Conservation (phyloP, 495 filamentous ascomycete genomes). For the Hamigera avellanea region DNA sequence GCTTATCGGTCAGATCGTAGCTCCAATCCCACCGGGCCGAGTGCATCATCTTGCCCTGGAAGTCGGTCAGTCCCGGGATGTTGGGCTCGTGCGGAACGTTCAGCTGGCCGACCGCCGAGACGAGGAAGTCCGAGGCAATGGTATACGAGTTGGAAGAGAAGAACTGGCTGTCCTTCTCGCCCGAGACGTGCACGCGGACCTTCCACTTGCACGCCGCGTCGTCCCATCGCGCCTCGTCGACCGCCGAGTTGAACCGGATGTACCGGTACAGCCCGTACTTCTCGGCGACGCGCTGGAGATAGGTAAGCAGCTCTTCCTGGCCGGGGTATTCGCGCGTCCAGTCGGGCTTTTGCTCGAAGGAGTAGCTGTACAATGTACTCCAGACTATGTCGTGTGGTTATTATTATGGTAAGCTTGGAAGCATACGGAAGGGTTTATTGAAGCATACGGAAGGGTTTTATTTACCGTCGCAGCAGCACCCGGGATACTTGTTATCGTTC, state of each 20-base stretch:
- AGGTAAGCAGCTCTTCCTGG: slow-evolving; percentile 48
- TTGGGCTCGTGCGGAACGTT: slow-evolving; percentile 47
- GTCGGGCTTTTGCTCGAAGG: slow-evolving; percentile 52
- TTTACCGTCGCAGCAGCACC: slow-evolving; percentile 41
- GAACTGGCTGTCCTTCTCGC: slow-evolving; percentile 37
- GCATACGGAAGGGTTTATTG: too few species aligned
- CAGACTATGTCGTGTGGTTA: slow-evolving; percentile 17
- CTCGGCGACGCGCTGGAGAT: slow-evolving; percentile 45
- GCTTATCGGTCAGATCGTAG: slow-evolving; percentile 36
- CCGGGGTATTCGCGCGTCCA: slow-evolving; percentile 57
- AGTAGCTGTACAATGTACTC: slow-evolving; percentile 48
- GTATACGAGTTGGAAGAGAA: slow-evolving; percentile 26
- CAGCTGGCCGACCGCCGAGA: slow-evolving; percentile 55
- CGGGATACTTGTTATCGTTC: slow-evolving; percentile 44
- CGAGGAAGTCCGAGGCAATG: slow-evolving; percentile 43
- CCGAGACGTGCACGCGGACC: slow-evolving; percentile 25
- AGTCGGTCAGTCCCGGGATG: slow-evolving; percentile 47
- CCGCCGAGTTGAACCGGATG: slow-evolving; percentile 42
- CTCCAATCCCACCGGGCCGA: slow-evolving; percentile 42
- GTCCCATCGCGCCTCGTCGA: slow-evolving; percentile 45
- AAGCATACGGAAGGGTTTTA: not conserved
- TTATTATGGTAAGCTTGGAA: not conserved
- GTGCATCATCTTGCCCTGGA: slow-evolving; percentile 42
- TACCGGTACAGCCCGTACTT: slow-evolving; percentile 47
- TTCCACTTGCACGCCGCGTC: slow-evolving; percentile 44